Conservation (phyloP, 108 stramenopile species). For the Skeletonema costatum region DNA sequence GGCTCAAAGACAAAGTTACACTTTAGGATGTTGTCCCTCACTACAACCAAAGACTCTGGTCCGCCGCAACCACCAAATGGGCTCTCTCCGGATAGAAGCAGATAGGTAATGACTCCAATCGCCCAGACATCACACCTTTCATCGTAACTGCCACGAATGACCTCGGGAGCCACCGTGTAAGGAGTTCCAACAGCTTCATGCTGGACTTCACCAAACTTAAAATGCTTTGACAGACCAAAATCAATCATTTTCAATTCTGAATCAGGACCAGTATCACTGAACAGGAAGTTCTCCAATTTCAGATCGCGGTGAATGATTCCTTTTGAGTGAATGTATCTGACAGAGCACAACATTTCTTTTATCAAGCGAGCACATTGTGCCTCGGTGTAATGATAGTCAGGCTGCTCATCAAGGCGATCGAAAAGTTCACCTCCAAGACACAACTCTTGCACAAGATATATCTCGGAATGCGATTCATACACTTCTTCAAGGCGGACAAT, state of each 20-base stretch:
- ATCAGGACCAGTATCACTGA: slow-evolving; percentile 41
- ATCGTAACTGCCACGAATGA: slow-evolving; percentile 82
- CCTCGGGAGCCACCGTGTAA: slow-evolving; percentile 90
- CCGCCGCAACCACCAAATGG: slow-evolving; percentile 90
- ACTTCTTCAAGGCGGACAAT: slow-evolving; percentile 96
- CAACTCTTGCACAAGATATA: slow-evolving; percentile 97
- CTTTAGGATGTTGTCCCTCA: slow-evolving; percentile 61
- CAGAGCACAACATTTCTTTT: slow-evolving; percentile 28
- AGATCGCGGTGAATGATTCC: slow-evolving; percentile 40
- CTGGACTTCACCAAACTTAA: slow-evolving; percentile 67
- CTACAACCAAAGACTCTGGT: slow-evolving; percentile 56
- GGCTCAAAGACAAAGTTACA: slow-evolving; percentile 69
- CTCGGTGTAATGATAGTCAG: slow-evolving; percentile 41
- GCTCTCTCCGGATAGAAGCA: slow-evolving; percentile 82
- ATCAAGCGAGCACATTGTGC: slow-evolving; percentile 20
- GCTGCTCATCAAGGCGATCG: slow-evolving; percentile 90
- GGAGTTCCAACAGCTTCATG: slow-evolving; percentile 86
- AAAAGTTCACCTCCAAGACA: slow-evolving; percentile 98
- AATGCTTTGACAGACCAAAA: slow-evolving; percentile 91
- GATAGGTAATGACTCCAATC: slow-evolving; percentile 83
- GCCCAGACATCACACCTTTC: slow-evolving; percentile 82
- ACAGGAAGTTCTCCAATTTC: slow-evolving; percentile 38
- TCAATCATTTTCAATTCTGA: slow-evolving; percentile 85
- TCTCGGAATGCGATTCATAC: slow-evolving; percentile 83
- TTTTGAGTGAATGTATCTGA: slow-evolving; percentile 38